Conservation (phyloP, 306 rosid genomes). For the cucumber (Cucumis sativus) region DNA sequence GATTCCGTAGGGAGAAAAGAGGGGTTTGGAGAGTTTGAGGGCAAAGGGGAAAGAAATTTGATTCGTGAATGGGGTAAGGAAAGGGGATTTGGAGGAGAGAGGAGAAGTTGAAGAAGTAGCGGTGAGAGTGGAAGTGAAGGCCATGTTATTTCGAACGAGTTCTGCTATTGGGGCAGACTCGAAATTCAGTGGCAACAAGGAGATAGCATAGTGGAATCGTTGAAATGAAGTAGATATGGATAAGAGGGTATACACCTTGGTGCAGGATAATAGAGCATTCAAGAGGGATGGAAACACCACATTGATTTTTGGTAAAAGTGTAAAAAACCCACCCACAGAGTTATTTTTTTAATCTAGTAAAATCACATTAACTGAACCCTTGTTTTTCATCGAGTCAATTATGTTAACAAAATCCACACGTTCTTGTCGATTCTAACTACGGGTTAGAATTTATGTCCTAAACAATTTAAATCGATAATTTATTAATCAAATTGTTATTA, state of each 20-base stretch:
- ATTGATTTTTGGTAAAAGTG: neutral
- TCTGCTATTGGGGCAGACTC: constrained; percentile 1
- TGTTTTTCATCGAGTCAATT: too few species aligned
- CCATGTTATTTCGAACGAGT: neutral
- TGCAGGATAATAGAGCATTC: neutral
- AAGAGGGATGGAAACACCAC: neutral
- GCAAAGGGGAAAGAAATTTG: constrained; percentile 16
- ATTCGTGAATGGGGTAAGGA: constrained; percentile 1
- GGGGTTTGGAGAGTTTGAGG: constrained; percentile 11
- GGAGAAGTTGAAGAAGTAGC: neutral
- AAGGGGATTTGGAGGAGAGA: constrained; percentile 5
- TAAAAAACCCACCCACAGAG: neutral
- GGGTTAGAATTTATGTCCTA: too few species aligned
- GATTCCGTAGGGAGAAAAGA: neutral
- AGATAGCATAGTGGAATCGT: neutral
- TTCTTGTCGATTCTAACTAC: too few species aligned
- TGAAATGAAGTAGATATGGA: neutral
- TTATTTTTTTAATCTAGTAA: too few species aligned
- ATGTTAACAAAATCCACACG: too few species aligned
- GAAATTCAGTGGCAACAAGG: neutral
- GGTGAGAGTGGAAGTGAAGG: constrained; percentile 8
- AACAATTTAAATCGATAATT: too few species aligned
- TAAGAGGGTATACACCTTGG: neutral
- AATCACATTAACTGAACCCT: too few species aligned
- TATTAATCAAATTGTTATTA: too few species aligned